Evolutionary conservation across 1,284 basidiomycete species (phyloP), one percentile per base, ranked within the genome.

Genomic region (Tilletia horrida): DNA sequence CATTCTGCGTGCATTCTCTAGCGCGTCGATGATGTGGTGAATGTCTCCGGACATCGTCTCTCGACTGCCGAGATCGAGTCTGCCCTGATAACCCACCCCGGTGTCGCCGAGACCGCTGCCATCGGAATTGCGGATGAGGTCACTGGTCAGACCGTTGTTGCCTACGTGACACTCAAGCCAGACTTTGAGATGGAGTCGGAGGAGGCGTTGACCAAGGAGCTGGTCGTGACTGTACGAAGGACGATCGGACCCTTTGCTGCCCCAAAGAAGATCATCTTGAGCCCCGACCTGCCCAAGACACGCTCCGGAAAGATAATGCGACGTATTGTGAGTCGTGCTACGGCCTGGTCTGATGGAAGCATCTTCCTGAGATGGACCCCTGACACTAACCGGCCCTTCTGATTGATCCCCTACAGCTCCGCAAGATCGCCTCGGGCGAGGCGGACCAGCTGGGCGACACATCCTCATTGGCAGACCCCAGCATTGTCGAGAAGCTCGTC

Each of bases 41-140:
- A 89, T 83, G 75, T 77, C 7, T 96, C 95, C 45, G 96, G 95
- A 2, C 95, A 98, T 83, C 90, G 96, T 81, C 86, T 98, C 66
- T 95, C 92, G 48, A 98, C 95, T 0, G 94, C 95, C 68, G 95
- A 98, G 84, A 95, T 98, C 74, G 95, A 98, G 85, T 92, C 91
- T 4, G 94, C 94, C 2, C 86, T 98, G 64, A 95, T 97, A 83
- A 84, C 91, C 76, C 94, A 97, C 85, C 88, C 88, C 70, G 95
- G 94, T 73, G 93, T 97, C 45, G 93, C 93, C 3, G 95, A 98
- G 86, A 92, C 94, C 0, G 94, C 93, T 43, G 80, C 76, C 11
- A 79, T 81, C 18, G 80, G 78, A 42, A 74, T 80, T 16, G 75
- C 80, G 13, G 80, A 81, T 70, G 78, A 81, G 50, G 70, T 80